A percentile compares a stretch with the other conserved stretches of the same genome.
Conservation (phyloP, 306 rosid genomes). For the Erythrophleum fordii region DNA sequence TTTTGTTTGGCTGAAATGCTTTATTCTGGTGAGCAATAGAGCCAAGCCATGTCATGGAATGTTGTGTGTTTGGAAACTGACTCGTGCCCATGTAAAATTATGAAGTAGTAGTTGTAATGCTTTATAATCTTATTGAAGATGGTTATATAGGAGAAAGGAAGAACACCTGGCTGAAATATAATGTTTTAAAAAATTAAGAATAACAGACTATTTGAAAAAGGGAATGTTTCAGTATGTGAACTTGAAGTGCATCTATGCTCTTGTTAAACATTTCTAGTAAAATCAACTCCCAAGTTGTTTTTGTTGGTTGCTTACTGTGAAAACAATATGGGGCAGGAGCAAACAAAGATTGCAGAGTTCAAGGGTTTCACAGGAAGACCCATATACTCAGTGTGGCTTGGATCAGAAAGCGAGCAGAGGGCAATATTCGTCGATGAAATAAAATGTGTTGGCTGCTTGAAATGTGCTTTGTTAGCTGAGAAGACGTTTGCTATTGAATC, state of each 20-base stretch:
- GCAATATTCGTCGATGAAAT: slow-evolving; percentile 94
- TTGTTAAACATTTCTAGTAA: not conserved
- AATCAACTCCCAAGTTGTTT: not conserved
- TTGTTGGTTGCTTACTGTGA: slow-evolving; percentile 17
- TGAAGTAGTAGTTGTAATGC: not conserved
- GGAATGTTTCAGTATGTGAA: slow-evolving; percentile 2
- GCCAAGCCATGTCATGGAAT: not conserved
- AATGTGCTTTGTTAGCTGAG: slow-evolving; percentile 86
- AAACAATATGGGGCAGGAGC: slow-evolving; percentile 62
- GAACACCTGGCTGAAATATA: not conserved
- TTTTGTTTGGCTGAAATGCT: slow-evolving; percentile 1
- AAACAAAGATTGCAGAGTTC: slow-evolving; percentile 73
- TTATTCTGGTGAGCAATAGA: not conserved
- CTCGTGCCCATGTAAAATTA: not conserved
- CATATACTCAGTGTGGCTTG: slow-evolving; percentile 79
- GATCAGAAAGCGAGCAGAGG: slow-evolving; percentile 70
- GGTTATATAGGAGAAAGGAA: not conserved
- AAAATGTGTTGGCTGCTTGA: slow-evolving; percentile 88
- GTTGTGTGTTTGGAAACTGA: not conserved
- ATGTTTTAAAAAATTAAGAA: not conserved
- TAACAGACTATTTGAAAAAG: not conserved
- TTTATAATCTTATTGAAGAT: not conserved
- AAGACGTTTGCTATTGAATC: slow-evolving; percentile 94
- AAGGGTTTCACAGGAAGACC: slow-evolving; percentile 91
- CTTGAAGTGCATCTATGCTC: not conserved